Percentiles rank a stretch among this genome's conserved stretches.
These are phyloP conservation scores for Exserohilum rostratum DNA, from an alignment of 2,329 filamentous ascomycete genomes.

Conservation along the genomic window DNA sequence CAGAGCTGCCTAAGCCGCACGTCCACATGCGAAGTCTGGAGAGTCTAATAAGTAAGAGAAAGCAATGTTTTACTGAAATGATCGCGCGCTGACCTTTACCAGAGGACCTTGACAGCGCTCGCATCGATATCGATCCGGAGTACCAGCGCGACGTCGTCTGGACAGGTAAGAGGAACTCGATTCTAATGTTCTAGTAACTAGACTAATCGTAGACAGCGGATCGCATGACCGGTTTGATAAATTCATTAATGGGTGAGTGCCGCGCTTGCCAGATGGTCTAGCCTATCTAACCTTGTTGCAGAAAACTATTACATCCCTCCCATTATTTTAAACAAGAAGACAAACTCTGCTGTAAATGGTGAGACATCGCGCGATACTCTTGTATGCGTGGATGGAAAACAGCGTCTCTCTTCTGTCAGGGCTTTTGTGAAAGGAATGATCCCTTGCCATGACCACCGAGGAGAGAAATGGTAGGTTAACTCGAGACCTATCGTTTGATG, in stretches of 20 bases:
- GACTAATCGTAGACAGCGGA: conserved; percentile 25
- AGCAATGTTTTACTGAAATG: background rate
- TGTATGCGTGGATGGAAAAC: conserved; percentile 48
- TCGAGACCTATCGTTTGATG: background rate
- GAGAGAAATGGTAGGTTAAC: conserved; percentile 51
- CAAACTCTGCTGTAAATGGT: conserved; percentile 12
- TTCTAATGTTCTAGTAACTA: background rate
- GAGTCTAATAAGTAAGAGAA: conserved; percentile 34
- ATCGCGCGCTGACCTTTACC: conserved; percentile 1
- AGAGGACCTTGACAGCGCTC: conserved; percentile 30
- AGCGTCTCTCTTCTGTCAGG: conserved; percentile 54
- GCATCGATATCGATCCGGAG: conserved; percentile 52
- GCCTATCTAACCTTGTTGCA: conserved; percentile 3
- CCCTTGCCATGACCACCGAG: conserved; percentile 50
- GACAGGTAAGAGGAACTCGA: conserved; percentile 29
- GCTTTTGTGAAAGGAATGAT: conserved; percentile 55
- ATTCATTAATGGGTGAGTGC: conserved; percentile 43
- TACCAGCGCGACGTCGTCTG: conserved; percentile 58
- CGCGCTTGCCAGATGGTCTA: background rate
- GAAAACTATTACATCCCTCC: conserved; percentile 55
- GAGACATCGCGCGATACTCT: conserved; percentile 21
- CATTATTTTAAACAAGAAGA: conserved; percentile 54
- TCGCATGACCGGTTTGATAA: conserved; percentile 43
- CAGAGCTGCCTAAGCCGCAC: conserved; percentile 26
- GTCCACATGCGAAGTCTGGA: conserved; percentile 27